Evolutionary conservation across 2,329 filamentous ascomycete genomes (phyloP).

Genomic region (Metarhizium guizhouense): DNA sequence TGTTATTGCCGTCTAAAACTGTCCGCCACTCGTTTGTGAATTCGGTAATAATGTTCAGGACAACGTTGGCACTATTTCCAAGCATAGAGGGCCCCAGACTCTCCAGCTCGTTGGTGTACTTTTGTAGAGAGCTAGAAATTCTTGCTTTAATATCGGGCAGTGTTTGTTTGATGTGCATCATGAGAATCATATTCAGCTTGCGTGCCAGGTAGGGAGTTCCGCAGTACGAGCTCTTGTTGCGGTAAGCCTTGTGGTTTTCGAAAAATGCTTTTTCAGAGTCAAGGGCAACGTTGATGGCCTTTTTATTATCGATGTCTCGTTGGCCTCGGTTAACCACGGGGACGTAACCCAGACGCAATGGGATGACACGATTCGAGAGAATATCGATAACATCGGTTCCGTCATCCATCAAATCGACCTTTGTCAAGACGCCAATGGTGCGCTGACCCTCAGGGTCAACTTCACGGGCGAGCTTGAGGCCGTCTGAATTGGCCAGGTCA

Average conservation of each 20-base stretch:
- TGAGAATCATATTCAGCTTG: constrained; percentile 95
- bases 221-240: constrained; percentile 98
- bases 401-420: constrained; percentile 98
- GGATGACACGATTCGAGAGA: constrained; percentile 93
- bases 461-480: constrained; percentile 89
- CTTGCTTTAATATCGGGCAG: constrained; percentile 96
- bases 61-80: constrained; percentile 91
- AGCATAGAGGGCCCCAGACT: constrained; percentile 88
- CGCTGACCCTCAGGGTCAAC: constrained; percentile 96
- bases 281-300: constrained; percentile 80
- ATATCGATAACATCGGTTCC: constrained; percentile 98
- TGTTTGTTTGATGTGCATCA: constrained; percentile 99
- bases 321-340: constrained; percentile 97
- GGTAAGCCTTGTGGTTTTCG: constrained; percentile 95
- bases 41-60: constrained; percentile 97
- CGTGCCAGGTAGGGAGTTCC: constrained; percentile 93
- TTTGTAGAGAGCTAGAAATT: constrained; percentile 87
- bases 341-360: constrained; percentile 86
- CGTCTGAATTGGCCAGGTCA: constrained; percentile 97
- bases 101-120: constrained; percentile 75
- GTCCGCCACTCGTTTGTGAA: constrained; percentile 97
- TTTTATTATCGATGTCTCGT: constrained; percentile 97
- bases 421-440: constrained; percentile 96
- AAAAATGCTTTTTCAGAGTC: constrained; percentile 97
- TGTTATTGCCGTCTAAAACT: constrained; percentile 92